Evolutionary conservation across 2,329 filamentous ascomycete genomes (phyloP).

Genomic region (Periconia macrospinosa): DNA sequence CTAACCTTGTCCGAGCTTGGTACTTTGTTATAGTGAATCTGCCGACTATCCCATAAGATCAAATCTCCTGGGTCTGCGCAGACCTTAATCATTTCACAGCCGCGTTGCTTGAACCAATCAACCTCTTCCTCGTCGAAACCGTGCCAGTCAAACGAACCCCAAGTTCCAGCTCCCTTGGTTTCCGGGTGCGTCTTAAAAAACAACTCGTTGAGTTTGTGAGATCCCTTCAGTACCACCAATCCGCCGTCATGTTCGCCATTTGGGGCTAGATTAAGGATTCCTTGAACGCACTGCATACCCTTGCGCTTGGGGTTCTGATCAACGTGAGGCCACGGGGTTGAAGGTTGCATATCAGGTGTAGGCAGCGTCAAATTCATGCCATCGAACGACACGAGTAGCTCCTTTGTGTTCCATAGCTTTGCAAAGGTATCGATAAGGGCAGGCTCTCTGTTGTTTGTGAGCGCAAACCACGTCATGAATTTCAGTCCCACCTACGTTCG

Average conservation of each 20-base stretch:
- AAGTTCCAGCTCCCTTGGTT: not conserved
- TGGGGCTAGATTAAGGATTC: slow-evolving; percentile 49
- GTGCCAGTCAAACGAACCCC: slow-evolving; percentile 45
- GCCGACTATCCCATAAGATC: slow-evolving; percentile 51
- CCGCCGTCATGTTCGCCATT: slow-evolving; percentile 53
- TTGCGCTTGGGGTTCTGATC: slow-evolving; percentile 49
- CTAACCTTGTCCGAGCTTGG: slow-evolving; percentile 18
- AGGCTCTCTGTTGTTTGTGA: slow-evolving; percentile 39
- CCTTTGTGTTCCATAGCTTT: slow-evolving; percentile 40
- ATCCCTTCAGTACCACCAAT: slow-evolving; percentile 50
- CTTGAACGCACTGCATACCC: slow-evolving; percentile 48
- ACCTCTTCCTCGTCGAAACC: slow-evolving; percentile 48
- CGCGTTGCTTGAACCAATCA: slow-evolving; percentile 46
- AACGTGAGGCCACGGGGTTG: slow-evolving; percentile 43
- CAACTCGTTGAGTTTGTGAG: slow-evolving; percentile 46
- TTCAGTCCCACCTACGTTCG: slow-evolving; percentile 42
- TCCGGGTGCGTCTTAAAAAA: slow-evolving; percentile 40
- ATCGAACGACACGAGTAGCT: slow-evolving; percentile 44
- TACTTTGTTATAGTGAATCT: slow-evolving; percentile 46
- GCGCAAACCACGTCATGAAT: slow-evolving; percentile 42
- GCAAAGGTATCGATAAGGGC: slow-evolving; percentile 41
- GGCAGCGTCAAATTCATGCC: slow-evolving; percentile 45
- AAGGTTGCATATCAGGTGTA: slow-evolving; percentile 34
- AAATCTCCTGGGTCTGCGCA: slow-evolving; percentile 43
- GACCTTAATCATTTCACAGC: slow-evolving; percentile 46